These are phyloP conservation scores for Diddensiella caesifluorescens DNA, from an alignment of 805 yeast species.

Conservation along the genomic window DNA sequence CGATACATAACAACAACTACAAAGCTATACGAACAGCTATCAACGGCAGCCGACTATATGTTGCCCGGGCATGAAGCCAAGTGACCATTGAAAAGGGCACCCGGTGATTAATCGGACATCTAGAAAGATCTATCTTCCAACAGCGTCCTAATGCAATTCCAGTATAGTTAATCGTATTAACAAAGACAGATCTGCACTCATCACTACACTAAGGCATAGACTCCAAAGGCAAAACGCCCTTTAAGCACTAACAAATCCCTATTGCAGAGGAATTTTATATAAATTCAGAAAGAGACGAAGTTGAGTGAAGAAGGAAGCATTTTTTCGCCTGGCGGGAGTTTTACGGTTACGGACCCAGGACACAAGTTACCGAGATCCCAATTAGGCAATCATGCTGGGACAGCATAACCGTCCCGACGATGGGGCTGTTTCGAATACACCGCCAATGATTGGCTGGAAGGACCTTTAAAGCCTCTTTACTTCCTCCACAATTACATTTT, in stretches of 20 bases:
- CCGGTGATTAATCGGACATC: slow-evolving; percentile 18
- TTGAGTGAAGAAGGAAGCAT: slow-evolving; percentile 1
- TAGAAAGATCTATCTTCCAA: slow-evolving; percentile 3
- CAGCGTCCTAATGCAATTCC: not conserved
- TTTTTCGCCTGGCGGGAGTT: no score
- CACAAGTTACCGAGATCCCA: no score
- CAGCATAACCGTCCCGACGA: no score
- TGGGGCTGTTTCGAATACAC: no score
- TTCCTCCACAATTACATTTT: no score
- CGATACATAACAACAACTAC: no score
- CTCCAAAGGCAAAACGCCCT: not conserved
- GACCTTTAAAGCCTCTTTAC: no score
- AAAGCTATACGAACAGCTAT: not conserved
- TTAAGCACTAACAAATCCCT: not conserved
- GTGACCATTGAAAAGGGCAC: slow-evolving; percentile 3
- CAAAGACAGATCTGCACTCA: not conserved
- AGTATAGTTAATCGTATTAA: no score
- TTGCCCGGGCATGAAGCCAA: slow-evolving; percentile 20
- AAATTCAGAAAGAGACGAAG: not conserved
- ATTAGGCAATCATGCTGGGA: no score
- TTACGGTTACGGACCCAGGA: no score
- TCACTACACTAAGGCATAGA: not conserved
- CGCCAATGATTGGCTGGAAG: no score
- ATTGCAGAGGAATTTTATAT: not conserved
- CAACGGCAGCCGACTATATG: slow-evolving; percentile 3